Evolutionary conservation across 345 rosid species (phyloP).

Genomic region (Brassica cretica): DNA sequence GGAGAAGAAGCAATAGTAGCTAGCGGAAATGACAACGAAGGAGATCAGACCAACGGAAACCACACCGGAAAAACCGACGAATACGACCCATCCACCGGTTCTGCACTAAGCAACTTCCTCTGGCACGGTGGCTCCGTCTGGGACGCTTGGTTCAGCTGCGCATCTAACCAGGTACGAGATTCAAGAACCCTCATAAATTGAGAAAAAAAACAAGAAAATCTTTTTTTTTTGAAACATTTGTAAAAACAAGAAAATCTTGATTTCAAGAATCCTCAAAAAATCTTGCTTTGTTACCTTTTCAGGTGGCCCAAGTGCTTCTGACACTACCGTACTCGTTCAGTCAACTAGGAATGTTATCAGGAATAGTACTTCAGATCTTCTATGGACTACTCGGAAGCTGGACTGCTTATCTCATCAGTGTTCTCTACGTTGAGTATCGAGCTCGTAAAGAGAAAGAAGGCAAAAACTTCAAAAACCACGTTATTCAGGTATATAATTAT

Average conservation of each 20-base stretch:
- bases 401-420: conserved; percentile 99
- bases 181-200: neutral
- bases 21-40: conserved; percentile 55
- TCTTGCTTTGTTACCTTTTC: neutral
- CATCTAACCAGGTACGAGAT: conserved; percentile 80
- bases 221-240: too few relatives aligned
- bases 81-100: conserved; percentile 37
- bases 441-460: conserved; percentile 93
- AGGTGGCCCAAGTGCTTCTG: conserved; percentile 96
- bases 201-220: neutral
- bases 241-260: neutral
- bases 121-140: conserved; percentile 99
- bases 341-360: conserved; percentile 91
- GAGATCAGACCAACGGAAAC: conserved; percentile 32
- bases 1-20: conserved; percentile 80
- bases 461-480: conserved; percentile 94
- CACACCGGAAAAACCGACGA: conserved; percentile 43
- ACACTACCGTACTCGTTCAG: conserved; percentile 98
- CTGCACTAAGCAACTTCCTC: conserved; percentile 61
- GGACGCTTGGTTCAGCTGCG: conserved; percentile 99
- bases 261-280: neutral
- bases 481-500: conserved; percentile 58
- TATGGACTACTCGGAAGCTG: conserved; percentile 93
- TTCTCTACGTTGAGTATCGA: conserved; percentile 88
- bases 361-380: conserved; percentile 80